Base-by-base conservation (phyloP, 371 early-diverging fungal species). In the Actinomortierella wolfii region DNA sequence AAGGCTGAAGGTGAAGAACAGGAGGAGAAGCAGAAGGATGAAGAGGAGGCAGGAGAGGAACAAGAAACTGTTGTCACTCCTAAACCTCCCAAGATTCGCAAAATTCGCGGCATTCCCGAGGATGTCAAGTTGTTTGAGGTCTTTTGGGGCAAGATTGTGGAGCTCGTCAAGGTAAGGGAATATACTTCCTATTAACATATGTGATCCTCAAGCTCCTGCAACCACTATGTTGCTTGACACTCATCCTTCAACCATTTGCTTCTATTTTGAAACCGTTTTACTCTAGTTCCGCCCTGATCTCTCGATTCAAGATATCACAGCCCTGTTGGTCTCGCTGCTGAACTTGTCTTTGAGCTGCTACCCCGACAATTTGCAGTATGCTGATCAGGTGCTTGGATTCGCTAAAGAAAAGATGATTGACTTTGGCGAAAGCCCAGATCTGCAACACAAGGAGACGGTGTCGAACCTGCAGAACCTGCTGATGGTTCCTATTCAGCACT, bases 101-200 rank as follows among this genome's bases (percentile, higher is more conserved):
- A 76, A 63, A 77, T 76, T 41, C 76, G 87, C 54, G 94, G 92
- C 18, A 93, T 93, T 54, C 93, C 93, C 5, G 88, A 89, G 46
- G 92, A 93, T 62, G 89, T 93, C 26, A 83, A 86, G 57, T 80
- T 98, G 44, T 98, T 98, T 79, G 93, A 91, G 54, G 91, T 96
- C 41, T 97, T 98, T 73, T 98, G 98, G 98, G 83, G 77, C 14
- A 93, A 96, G 74, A 91, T 98, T 61, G 89, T 92, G 40, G 91
- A 91, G 47, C 82, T 97, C 11, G 90, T 98, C 45, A 90, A 91
- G 82, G 92, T 92, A 79, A 29, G 46, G 20, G 18, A 24, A 44
- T 44, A 20, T 2, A 44, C 15, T 20, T 24, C n/a, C n/a, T n/a
- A n/a, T n/a, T n/a, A n/a, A n/a, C n/a, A n/a, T n/a, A n/a, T n/a